Conservation (phyloP, 2,329 filamentous ascomycete genomes). For the Cladosporium halotolerans region DNA sequence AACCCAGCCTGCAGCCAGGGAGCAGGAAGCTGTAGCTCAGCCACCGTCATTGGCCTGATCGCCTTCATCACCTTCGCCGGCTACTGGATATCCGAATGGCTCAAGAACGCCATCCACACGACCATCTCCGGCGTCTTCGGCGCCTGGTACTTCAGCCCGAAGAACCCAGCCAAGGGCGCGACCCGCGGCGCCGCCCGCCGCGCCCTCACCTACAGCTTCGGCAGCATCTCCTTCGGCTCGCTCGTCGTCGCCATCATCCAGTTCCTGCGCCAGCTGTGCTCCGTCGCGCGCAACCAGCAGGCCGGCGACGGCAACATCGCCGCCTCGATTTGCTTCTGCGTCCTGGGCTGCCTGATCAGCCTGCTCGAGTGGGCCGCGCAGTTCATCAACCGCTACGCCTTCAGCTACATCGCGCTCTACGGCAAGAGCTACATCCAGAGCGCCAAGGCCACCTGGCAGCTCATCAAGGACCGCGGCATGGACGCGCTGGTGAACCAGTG, state of each 20-base stretch:
- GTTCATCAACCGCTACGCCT: constrained; percentile 67
- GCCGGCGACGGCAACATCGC: constrained; percentile 63
- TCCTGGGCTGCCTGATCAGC: constrained; percentile 68
- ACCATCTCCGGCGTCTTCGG: constrained; percentile 85
- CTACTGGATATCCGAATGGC: constrained; percentile 90
- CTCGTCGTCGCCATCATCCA: constrained; percentile 83
- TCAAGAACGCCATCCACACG: constrained; percentile 89
- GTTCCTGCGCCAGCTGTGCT: constrained; percentile 73
- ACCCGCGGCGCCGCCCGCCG: constrained; percentile 79
- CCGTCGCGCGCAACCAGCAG: constrained; percentile 63
- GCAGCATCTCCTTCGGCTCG: constrained; percentile 81
- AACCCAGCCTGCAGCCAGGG: constrained; percentile 51
- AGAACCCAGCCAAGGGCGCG: constrained; percentile 65
- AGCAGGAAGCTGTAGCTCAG: constrained; percentile 58
- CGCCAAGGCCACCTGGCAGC: constrained; percentile 78
- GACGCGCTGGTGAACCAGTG: constrained; percentile 88
- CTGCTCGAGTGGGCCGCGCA: constrained; percentile 79
- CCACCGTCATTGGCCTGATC: constrained; percentile 74
- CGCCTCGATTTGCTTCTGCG: constrained; percentile 61
- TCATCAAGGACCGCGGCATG: constrained; percentile 71
- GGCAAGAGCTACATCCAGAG: constrained; percentile 81
- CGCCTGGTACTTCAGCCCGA: constrained; percentile 79
- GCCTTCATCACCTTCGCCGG: constrained; percentile 85
- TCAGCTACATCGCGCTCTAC: constrained; percentile 83
- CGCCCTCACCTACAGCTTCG: constrained; percentile 84